A percentile compares a stretch with the other conserved stretches of the same genome.
phyloP scores from a whole-genome alignment of 345 rosid species.

The Rubroshorea leprosula region DNA sequence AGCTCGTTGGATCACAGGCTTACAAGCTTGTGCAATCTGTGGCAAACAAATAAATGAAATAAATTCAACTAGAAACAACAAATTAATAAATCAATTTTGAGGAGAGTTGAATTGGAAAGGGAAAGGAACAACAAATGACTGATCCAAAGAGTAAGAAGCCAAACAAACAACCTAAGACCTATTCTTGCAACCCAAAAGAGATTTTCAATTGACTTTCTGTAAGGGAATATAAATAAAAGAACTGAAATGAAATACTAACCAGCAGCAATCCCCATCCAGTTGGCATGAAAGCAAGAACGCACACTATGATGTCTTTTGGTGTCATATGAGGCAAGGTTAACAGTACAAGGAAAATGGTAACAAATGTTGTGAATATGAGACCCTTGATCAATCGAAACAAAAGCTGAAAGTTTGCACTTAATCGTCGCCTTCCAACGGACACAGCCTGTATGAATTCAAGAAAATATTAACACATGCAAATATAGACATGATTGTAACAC shows the following conservation, averaged over 20 bases:
- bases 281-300: conserved; percentile 97
- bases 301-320: conserved; percentile 69
- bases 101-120: too few relatives aligned
- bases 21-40: conserved; percentile 98
- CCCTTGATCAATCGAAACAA: conserved; percentile 94
- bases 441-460: conserved; percentile 72
- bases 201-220: too few relatives aligned
- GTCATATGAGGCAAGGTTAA: conserved; percentile 84
- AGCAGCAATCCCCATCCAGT: conserved; percentile 99
- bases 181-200: too few relatives aligned
- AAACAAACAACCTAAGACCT: too few relatives aligned
- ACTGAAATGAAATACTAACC: conserved; percentile 59
- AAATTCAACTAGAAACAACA: background rate
- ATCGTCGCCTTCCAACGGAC: conserved; percentile 86
- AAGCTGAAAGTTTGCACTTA: conserved; percentile 93
- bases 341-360: conserved; percentile 68
- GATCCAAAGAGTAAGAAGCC: too few relatives aligned
- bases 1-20: conserved; percentile 55
- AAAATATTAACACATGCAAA: conserved; percentile 4
- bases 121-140: too few relatives aligned
- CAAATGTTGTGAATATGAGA: conserved; percentile 76
- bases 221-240: background rate
- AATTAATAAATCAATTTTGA: too few relatives aligned
- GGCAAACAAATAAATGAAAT: too few relatives aligned
- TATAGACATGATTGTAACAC: too few relatives aligned